Conservation (phyloP, 257 asterid species). For the Salvia splendens region DNA sequence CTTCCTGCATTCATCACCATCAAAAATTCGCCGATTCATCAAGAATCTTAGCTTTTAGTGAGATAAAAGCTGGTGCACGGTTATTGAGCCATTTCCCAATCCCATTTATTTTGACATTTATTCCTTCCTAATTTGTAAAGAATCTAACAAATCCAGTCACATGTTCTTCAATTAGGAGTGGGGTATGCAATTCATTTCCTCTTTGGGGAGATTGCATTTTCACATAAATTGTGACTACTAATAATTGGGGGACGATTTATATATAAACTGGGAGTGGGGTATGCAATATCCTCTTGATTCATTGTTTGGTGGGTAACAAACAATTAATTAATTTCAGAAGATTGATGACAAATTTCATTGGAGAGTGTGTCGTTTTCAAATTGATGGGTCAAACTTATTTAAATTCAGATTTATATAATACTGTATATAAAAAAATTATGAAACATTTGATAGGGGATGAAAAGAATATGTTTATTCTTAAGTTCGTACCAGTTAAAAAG, state of each 20-base stretch:
- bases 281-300: background rate
- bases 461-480: too few species aligned
- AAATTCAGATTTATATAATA: too few species aligned
- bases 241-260: too few species aligned
- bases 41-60: conserved; percentile 29
- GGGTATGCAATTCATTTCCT: too few species aligned
- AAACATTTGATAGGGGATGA: too few species aligned
- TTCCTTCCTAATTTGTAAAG: background rate
- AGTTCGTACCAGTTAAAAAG: too few species aligned
- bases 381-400: background rate
- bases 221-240: too few species aligned
- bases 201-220: too few species aligned
- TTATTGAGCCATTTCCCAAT: conserved; percentile 17
- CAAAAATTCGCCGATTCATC: too few species aligned
- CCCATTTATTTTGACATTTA: conserved; percentile 16
- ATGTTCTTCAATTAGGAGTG: too few species aligned
- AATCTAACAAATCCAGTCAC: background rate
- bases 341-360: background rate
- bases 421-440: too few species aligned
- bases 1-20: too few species aligned
- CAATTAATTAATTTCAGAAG: background rate
- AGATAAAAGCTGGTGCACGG: conserved; percentile 27
- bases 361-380: background rate
- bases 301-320: background rate
- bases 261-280: background rate